Base-by-base conservation (phyloP, 2,329 filamentous ascomycete genomes). In the Xylaria sp. region DNA sequence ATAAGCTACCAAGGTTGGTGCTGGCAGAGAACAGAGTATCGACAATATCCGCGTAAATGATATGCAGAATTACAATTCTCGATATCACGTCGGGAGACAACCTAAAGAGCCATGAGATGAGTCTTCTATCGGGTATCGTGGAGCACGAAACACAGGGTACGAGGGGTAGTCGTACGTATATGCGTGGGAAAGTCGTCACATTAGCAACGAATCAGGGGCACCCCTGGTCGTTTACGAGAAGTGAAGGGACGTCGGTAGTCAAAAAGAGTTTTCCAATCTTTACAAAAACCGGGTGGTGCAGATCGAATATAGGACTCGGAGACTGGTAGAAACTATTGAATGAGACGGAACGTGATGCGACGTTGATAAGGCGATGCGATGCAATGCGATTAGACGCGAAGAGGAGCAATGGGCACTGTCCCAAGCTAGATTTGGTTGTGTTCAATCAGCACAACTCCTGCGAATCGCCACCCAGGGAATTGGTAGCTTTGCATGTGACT, bases 111-210 rank as follows among this genome's bases (percentile, higher is more conserved):
- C 25, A 60, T 67, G n/a, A 65, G 60, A 63, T 25, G 34, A 28
- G 52, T 54, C 48, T 51, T 55, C 57, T 56, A 44, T 71, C 28
- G 51, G 31, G 52, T 37, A 71, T 55, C 12, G 31, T 25, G 41
- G n/a, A 59, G 13, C 23, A 60, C 55, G 28, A 51, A 23, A 58
- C 37, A 44, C 18, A 41, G 25, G 56, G 13, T 65, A 46, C 37
- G n/a, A 50, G 69, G 63, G 63, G 52, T 55, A 46, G 39, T 52
- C 63, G 46, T 62, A 67, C 63, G 66, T 25, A 15, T 54, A 58
- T 67, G 52, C 37, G 41, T n/a, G 34, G 20, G 31, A 44, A 15
- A 12, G 20, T 48, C 44, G 46, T 9, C 46, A 50, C 46, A 25
- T 13, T 23, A 28, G 57, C 54, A 50, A 46, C 31, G 23, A 60